Conservation (phyloP, 208 protist genomes). For the Phytomonas sp. region DNA sequence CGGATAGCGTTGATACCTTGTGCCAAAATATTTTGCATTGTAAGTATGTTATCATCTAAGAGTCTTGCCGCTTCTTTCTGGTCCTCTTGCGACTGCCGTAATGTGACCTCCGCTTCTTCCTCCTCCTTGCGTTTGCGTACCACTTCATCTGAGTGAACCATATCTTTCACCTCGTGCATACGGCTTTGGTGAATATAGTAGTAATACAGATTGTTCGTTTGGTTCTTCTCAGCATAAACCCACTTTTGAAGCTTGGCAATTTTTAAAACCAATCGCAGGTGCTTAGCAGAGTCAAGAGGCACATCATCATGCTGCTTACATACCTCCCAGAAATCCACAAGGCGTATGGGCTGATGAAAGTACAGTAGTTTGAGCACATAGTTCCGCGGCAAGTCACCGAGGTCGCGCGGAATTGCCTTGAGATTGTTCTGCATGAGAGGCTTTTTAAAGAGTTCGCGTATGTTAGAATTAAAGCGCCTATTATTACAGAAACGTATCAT, state of each 20-base stretch:
- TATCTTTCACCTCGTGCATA: slow-evolving; percentile 70
- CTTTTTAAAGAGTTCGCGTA: slow-evolving; percentile 84
- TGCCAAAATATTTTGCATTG: slow-evolving; percentile 51
- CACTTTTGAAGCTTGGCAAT: slow-evolving; percentile 81
- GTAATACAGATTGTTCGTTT: slow-evolving; percentile 83
- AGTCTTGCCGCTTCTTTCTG: background rate
- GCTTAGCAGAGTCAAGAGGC: slow-evolving; percentile 79
- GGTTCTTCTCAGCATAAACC: slow-evolving; percentile 89
- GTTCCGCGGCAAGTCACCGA: slow-evolving; percentile 83
- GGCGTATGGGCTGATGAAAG: slow-evolving; percentile 80
- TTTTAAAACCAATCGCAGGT: slow-evolving; percentile 80
- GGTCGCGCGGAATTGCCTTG: slow-evolving; percentile 79
- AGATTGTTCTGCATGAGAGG: slow-evolving; percentile 70
- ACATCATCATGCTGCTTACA: slow-evolving; percentile 84
- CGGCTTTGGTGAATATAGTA: slow-evolving; percentile 82
- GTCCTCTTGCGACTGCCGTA: slow-evolving; percentile 4
- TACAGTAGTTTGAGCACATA: slow-evolving; percentile 82
- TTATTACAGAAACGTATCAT: slow-evolving; percentile 56
- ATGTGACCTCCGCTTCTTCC: slow-evolving; percentile 17
- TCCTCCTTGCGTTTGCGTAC: slow-evolving; percentile 41
- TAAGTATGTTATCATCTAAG: slow-evolving; percentile 23
- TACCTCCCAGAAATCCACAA: slow-evolving; percentile 74
- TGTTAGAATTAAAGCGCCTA: slow-evolving; percentile 69
- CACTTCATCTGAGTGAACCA: slow-evolving; percentile 65
- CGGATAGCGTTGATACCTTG: slow-evolving; percentile 58